Base-by-base conservation (phyloP, 768 basidiomycete species). In the Tubosaeta brunneosetosa region DNA sequence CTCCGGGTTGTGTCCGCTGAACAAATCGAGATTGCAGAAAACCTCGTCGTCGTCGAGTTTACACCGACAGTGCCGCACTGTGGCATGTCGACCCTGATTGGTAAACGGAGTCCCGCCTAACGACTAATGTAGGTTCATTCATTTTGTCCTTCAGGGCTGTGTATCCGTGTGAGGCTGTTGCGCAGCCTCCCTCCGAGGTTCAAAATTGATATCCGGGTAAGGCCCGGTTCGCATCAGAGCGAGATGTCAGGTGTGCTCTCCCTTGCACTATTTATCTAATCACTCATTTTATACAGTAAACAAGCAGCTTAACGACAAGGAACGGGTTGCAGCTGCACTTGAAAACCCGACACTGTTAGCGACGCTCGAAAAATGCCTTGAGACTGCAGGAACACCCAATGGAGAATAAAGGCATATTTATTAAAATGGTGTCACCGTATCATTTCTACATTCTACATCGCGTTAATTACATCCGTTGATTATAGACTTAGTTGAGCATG, bases 221-320 rank as follows among this genome's bases (percentile, higher is more conserved):
- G 94, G 65, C 88, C 91, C 40, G 97, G 97, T 2, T 94, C 91
- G 1, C 97, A 99, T 73, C 91, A 97, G 68, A 94, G 91, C 66
- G 95, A 97, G 66, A 77, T 85, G 51, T 86, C 93, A 47, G 84
- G 93, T 92, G 53, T 33, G 84, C 42, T 34, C 29, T 32, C 44
- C 22, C 26, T 37, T 9, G 25, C 14, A 32, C 10, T 12, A 9
- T 19, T n/a, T 26, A 51, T 32, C 7, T 4, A n/a, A 22, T 16
- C 27, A 44, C 25, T 13, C 3, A 10, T 47, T 36, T 7, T 12
- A 7, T 25, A 44, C 57, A 95, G 97, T 99, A 11, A 99, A 98
- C 72, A 97, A 97, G 68, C 97, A 99, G 64, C 77, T 99, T 32
- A 99, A 99, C 62, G 97, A 99, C 73, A 99, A 99, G 71, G 97